Evolutionary conservation across 768 basidiomycete genomes (phyloP).

Genomic region (Lactarius hengduanensis): DNA sequence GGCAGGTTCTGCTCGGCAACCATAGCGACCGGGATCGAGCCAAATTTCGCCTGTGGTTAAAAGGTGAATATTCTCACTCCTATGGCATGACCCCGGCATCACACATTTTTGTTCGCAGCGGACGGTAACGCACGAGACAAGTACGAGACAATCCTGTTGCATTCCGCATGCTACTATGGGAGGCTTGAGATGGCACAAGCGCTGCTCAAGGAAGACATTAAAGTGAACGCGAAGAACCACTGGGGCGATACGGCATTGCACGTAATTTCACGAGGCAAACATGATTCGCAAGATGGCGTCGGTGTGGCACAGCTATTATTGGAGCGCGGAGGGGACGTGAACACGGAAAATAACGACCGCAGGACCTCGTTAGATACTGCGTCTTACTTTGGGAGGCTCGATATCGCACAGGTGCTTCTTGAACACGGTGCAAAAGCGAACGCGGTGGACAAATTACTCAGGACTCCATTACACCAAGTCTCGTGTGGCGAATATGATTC

Average conservation of each 20-base stretch:
- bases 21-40: not conserved
- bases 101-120: not conserved
- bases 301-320: not conserved
- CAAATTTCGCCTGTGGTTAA: not conserved
- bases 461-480: not conserved
- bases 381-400: not conserved
- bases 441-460: not conserved
- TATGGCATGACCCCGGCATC: not conserved
- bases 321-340: not conserved
- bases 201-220: not conserved
- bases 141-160: not conserved
- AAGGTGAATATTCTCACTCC: not conserved
- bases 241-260: not conserved
- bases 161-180: not conserved
- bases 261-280: not conserved
- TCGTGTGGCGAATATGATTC: not conserved
- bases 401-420: not conserved
- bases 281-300: not conserved
- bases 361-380: not conserved
- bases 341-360: not conserved
- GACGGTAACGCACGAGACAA: not conserved
- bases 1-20: not conserved
- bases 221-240: not conserved
- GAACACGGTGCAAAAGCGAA: not conserved
- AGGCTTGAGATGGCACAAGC: not conserved